Base-by-base conservation (phyloP, 208 protist genomes). In the Crithidia brevicula region DNA sequence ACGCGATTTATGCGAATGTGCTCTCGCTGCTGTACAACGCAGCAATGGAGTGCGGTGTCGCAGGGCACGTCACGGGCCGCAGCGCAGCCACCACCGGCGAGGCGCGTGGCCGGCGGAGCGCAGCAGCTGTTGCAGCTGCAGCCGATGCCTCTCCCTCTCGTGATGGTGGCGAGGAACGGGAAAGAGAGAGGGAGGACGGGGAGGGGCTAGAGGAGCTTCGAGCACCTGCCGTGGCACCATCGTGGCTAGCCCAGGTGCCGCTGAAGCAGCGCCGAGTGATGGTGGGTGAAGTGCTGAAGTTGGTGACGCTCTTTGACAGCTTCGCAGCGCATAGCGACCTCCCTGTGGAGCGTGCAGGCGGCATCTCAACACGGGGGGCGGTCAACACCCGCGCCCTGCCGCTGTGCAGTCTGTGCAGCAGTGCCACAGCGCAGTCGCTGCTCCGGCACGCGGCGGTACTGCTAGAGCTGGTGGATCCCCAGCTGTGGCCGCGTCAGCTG, bases 291-390 rank as follows among this genome's bases (percentile, higher is more conserved):
- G 63, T 88, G 54, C 38, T 84, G 34, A 85, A 86, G 67, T 77
- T 95, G 15, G 65, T 95, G 34, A 57, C 62, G 18, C 73, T 92
- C 49, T 88, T 75, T 76, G 89, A 95, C 65, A 90, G 85, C 70
- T 89, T 88, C 62, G 70, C 67, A 16, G 89, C 86, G 0, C 89
- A 95, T 72, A 92, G 80, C 71, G 89, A 95, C 38, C 79, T 74
- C 27, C 77, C 82, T 4, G 57, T 94, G 27, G 72, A 89, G 66
- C 64, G 54, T 1, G 51, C 43, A 15, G 70, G 57, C 18, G 77
- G 66, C 58, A 76, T 89, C 28, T 89, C 79, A 40, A 83, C 64
- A n/a, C 74, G 84, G 11, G 82, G 82, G 25, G 47, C 66, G 4
- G 43, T 56, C 43, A 69, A 45, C 33, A 61, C 65, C 3, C 63